A percentile compares a stretch with the other conserved stretches of the same genome.
These are phyloP conservation scores for Cercospora sp. DNA, from an alignment of 2,329 filamentous ascomycete species.

Conservation along the genomic window DNA sequence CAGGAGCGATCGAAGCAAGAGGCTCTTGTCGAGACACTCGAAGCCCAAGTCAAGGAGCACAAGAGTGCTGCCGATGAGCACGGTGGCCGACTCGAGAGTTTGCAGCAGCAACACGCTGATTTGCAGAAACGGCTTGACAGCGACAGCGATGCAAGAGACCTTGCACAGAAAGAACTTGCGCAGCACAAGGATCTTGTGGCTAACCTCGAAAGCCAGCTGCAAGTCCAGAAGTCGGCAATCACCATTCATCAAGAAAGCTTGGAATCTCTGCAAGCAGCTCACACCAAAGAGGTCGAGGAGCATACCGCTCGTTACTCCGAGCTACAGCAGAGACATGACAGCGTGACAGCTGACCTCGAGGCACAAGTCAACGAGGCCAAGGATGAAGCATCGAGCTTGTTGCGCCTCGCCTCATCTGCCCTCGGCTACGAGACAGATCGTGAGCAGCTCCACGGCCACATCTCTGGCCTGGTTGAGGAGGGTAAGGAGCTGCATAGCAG, in stretches of 20 bases:
- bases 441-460: slow-evolving; percentile 45
- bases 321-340: slow-evolving; percentile 41
- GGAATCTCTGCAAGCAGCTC: slow-evolving; percentile 55
- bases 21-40: slow-evolving; percentile 59
- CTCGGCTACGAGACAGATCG: slow-evolving; percentile 63
- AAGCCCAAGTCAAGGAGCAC: slow-evolving; percentile 77
- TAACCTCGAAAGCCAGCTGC: slow-evolving; percentile 59
- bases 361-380: slow-evolving; percentile 62
- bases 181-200: slow-evolving; percentile 54
- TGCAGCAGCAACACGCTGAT: slow-evolving; percentile 70
- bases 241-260: slow-evolving; percentile 57
- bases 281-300: slow-evolving; percentile 57
- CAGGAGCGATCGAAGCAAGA: slow-evolving; percentile 50
- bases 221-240: slow-evolving; percentile 57
- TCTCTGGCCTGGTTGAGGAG: slow-evolving; percentile 48
- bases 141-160: slow-evolving; percentile 61
- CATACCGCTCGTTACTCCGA: slow-evolving; percentile 39
- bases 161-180: slow-evolving; percentile 55
- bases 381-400: slow-evolving; percentile 58
- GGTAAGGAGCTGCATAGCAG: slow-evolving; percentile 47
- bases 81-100: slow-evolving; percentile 66
- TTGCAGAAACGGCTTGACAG: slow-evolving; percentile 69
- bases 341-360: slow-evolving; percentile 51
- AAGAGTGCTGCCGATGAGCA: slow-evolving; percentile 71
- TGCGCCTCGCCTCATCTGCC: slow-evolving; percentile 63